phyloP scores from a whole-genome alignment of 495 filamentous ascomycete genomes.

The Aspergillus conjunctus region DNA sequence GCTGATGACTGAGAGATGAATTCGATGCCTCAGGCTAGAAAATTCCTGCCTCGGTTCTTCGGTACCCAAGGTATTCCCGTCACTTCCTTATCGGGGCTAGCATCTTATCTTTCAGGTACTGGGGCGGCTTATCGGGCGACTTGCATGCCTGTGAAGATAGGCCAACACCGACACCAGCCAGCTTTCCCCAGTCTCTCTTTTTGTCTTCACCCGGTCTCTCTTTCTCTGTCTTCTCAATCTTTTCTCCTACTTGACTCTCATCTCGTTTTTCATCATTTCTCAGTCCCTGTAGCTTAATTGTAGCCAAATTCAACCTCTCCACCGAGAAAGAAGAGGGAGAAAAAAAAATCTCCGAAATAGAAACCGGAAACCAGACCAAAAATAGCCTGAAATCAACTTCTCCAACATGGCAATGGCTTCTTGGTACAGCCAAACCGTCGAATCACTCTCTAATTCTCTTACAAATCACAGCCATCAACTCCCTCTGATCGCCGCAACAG shows the following conservation, averaged over 20 bases:
- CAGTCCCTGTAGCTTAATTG: neutral
- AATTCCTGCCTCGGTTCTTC: neutral
- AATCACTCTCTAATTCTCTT: constrained; percentile 43
- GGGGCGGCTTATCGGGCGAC: neutral
- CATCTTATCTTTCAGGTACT: neutral
- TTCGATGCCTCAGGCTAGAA: neutral
- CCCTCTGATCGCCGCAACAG: constrained; percentile 44
- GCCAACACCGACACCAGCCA: neutral
- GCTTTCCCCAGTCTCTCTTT: neutral
- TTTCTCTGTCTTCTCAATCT: neutral
- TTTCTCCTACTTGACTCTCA: neutral
- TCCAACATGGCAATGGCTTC: constrained; percentile 27
- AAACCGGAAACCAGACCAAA: neutral
- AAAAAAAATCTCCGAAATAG: neutral
- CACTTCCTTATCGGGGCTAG: neutral
- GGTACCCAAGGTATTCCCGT: too few species aligned
- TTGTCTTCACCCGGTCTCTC: neutral
- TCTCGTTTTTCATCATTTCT: neutral
- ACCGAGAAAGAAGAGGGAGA: neutral
- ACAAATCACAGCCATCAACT: constrained; percentile 42
- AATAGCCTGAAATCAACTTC: neutral
- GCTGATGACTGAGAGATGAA: neutral
- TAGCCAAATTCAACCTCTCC: neutral
- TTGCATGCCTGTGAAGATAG: constrained; percentile 5
- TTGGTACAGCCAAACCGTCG: constrained; percentile 44